Conservation (phyloP, 2,329 filamentous ascomycete genomes). For the Tolypocladium tundrense region DNA sequence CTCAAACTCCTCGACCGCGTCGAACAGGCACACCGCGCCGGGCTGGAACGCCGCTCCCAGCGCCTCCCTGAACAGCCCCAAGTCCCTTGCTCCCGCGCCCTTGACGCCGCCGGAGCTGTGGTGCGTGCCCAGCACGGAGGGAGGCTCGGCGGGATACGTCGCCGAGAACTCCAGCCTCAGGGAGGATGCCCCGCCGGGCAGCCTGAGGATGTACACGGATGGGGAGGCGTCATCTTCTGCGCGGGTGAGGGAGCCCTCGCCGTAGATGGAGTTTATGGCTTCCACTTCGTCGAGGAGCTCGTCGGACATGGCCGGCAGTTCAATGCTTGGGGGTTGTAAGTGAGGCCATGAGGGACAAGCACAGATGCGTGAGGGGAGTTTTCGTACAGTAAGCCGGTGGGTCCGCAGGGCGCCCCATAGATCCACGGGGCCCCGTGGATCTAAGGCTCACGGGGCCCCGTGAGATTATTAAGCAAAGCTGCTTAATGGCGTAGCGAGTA, state of each 20-base stretch:
- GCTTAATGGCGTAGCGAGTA: no score
- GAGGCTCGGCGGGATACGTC: constrained; percentile 66
- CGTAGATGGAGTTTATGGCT: constrained; percentile 79
- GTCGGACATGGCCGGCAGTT: constrained; percentile 34
- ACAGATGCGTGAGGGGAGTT: background rate
- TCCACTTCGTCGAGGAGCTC: constrained; percentile 64
- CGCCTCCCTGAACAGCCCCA: constrained; percentile 58
- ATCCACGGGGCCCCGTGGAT: no score
- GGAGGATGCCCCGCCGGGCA: constrained; percentile 52
- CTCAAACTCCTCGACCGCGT: constrained; percentile 70
- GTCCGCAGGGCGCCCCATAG: no score
- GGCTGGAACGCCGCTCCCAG: constrained; percentile 58
- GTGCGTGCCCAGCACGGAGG: constrained; percentile 66
- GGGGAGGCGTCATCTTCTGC: constrained; percentile 20
- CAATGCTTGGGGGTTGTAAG: background rate
- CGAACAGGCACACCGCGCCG: constrained; percentile 78
- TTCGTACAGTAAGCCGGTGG: background rate
- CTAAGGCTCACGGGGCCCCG: no score
- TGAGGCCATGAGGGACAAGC: background rate
- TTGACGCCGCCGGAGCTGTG: constrained; percentile 65
- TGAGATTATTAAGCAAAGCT: no score
- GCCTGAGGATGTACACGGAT: constrained; percentile 48
- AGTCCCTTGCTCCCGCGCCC: constrained; percentile 61
- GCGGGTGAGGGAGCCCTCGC: constrained; percentile 48
- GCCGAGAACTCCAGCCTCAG: constrained; percentile 58